Evolutionary conservation across 768 basidiomycete genomes (phyloP), one percentile per base, ranked within the genome.

Genomic region (Russula foetens): DNA sequence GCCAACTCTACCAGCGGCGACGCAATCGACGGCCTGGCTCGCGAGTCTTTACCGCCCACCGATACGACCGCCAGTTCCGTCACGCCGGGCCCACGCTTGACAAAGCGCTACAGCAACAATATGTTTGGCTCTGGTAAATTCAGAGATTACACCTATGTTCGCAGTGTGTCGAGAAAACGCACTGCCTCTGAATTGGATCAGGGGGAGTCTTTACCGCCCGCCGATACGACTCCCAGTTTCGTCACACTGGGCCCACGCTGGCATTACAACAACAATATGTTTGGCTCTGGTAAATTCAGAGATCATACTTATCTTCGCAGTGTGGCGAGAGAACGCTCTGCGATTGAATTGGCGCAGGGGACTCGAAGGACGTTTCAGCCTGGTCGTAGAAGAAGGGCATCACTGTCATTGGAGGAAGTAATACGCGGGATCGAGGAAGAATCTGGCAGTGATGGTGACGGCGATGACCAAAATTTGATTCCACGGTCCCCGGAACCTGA

Each of bases 231-330:
- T 64, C 62, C 72, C 64, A 65, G 71, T 66, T 74, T 78, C 58
- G 67, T 70, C 58, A 63, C 72, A 70, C 68, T 67, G 73, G 68
- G 75, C 66, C 21, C 59, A 71, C 66, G 59, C 35, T 81, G 87
- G 73, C 82, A 90, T 48, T 88, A 88, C 71, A 91, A 88, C 76
- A 92, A 92, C 71, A 92, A 92, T 68, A 76, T 93, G 52, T 92
- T 92, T 63, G 85, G 88, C 49, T 92, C 90, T 19, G 84, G 85
- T n/a, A 81, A 48, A 35, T 6, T 65, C 54, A 29, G 64, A 65
- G 24, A n/a, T 41, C 11, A 54, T 58, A 33, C 58, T 50, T 39
- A 48, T 54, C 4, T 51, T 52, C 44, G 31, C 51, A 35, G 71
- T 74, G 76, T 79, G 53, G 68, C 76, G 23, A 78, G 77, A 28